Conservation (phyloP, 2,329 filamentous ascomycete species). For the Penicillium thymicola region DNA sequence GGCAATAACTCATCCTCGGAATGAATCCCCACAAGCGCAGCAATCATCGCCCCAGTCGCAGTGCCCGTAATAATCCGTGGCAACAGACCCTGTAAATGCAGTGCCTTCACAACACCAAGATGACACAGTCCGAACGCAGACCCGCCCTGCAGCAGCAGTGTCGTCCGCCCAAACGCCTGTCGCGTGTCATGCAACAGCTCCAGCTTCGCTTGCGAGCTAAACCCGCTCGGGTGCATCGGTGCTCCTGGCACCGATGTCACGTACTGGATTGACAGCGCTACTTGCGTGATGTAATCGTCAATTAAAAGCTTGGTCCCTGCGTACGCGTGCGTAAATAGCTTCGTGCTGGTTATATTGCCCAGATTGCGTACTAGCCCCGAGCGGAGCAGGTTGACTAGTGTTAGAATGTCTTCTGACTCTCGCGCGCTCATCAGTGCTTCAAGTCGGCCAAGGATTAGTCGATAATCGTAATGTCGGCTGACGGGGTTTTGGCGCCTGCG, state of each 20-base stretch:
- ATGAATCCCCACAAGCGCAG: slow-evolving; percentile 81
- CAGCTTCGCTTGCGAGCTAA: slow-evolving; percentile 74
- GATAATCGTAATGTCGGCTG: slow-evolving; percentile 80
- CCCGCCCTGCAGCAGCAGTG: slow-evolving; percentile 81
- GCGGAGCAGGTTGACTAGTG: slow-evolving; percentile 73
- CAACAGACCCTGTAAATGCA: slow-evolving; percentile 74
- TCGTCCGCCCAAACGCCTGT: slow-evolving; percentile 82
- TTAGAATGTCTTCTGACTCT: slow-evolving; percentile 68
- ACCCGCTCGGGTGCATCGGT: slow-evolving; percentile 46
- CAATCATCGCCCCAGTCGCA: slow-evolving; percentile 84
- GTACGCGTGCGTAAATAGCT: slow-evolving; percentile 79
- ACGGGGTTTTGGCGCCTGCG: slow-evolving; percentile 74
- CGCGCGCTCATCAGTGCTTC: slow-evolving; percentile 67
- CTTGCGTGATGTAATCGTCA: slow-evolving; percentile 83
- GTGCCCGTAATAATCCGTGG: slow-evolving; percentile 90
- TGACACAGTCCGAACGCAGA: slow-evolving; percentile 91
- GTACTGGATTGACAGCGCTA: slow-evolving; percentile 76
- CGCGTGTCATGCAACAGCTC: slow-evolving; percentile 83
- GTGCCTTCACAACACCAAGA: slow-evolving; percentile 81
- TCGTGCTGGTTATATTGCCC: slow-evolving; percentile 81
- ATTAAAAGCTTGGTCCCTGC: slow-evolving; percentile 87
- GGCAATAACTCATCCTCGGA: slow-evolving; percentile 77
- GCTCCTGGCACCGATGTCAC: slow-evolving; percentile 66
- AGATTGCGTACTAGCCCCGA: slow-evolving; percentile 76
- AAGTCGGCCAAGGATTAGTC: slow-evolving; percentile 74